Evolutionary conservation across 768 basidiomycete genomes (phyloP), one percentile per base, ranked within the genome.

Genomic region (Mycena alexandri): DNA sequence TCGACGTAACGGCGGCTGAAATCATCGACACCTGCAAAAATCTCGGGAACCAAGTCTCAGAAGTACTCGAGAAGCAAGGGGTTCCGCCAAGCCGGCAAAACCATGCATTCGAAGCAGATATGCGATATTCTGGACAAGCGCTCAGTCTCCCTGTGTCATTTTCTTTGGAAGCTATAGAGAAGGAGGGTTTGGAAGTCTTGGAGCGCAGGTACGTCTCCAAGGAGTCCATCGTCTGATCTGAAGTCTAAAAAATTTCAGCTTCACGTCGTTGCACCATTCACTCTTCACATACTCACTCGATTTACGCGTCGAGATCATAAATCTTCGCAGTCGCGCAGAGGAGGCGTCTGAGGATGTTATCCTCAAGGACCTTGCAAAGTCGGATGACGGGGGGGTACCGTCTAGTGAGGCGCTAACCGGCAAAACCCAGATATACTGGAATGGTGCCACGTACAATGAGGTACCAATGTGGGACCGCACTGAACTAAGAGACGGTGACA

Each of bases 91-190:
- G 19, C 48, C 57, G 48, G 16, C 74, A 72, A 46, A 56, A 22
- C 13, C 58, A 65, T 33, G 63, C 58, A 24, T 77, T 72, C 57
- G 75, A 76, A 60, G 74, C 72, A 16, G 77, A 78, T 59, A 68
- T 77, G 67, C 71, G 77, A 25, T 78, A 75, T 52, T 67, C 69
- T 10, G 76, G 76, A 16, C 76, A 77, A 67, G 76, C 75, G 8
- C 70, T 74, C 11, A 73, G 61, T 41, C 63, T 77, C 16, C 68
- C 75, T 2, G 72, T 77, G 11, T 24, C 59, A 3, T 77, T 77
- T 62, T 34, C 60, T 8, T 47, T 75, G 42, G 68, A 71, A 9
- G 75, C 66, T 2, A 41, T 77, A 21, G 66, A 69, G 42, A 29
- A 48, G 9, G 54, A 63, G 13, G 72, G 71, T 10, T 61, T 69